phyloP scores from a whole-genome alignment of 192 early-diverging fungal genomes.

The Dispira parvispora region DNA sequence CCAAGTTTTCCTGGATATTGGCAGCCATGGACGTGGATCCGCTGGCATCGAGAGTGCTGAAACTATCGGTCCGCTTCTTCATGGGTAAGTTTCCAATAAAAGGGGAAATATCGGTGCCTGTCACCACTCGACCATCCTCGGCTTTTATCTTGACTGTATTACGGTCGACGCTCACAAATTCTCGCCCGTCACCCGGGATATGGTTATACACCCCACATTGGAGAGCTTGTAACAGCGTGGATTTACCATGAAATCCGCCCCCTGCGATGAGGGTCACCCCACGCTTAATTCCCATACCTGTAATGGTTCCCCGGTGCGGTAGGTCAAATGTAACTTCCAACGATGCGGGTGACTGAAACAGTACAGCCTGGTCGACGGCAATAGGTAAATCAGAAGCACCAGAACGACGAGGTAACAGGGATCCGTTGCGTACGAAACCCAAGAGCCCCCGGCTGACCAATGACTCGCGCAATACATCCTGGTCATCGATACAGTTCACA shows the following conservation, averaged over 20 bases:
- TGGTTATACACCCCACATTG: conserved; percentile 38
- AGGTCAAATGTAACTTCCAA: conserved; percentile 22
- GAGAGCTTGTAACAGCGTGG: conserved; percentile 35
- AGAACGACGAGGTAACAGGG: conserved; percentile 29
- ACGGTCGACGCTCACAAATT: conserved; percentile 25
- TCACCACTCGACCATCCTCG: conserved; percentile 33
- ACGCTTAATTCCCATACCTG: conserved; percentile 28
- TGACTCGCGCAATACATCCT: conserved; percentile 24
- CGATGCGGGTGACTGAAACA: conserved; percentile 22
- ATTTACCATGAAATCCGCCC: conserved; percentile 40
- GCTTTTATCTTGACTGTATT: conserved; percentile 26
- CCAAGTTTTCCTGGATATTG: conserved; percentile 32
- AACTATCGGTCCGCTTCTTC: conserved; percentile 21
- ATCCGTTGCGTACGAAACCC: conserved; percentile 31
- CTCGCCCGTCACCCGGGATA: conserved; percentile 34
- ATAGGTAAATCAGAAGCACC: conserved; percentile 31
- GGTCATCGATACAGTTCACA: conserved; percentile 30
- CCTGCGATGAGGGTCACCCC: conserved; percentile 35
- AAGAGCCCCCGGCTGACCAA: conserved; percentile 20
- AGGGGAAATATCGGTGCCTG: conserved; percentile 27
- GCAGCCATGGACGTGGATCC: conserved; percentile 43
- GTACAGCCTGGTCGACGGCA: conserved; percentile 11
- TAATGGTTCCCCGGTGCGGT: conserved; percentile 27
- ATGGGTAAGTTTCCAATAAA: conserved; percentile 36
- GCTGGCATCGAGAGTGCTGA: conserved; percentile 29